Evolutionary conservation across 2,329 filamentous ascomycete genomes (phyloP), one percentile per base, ranked within the genome.

Genomic region (Colletotrichum graminicola): DNA sequence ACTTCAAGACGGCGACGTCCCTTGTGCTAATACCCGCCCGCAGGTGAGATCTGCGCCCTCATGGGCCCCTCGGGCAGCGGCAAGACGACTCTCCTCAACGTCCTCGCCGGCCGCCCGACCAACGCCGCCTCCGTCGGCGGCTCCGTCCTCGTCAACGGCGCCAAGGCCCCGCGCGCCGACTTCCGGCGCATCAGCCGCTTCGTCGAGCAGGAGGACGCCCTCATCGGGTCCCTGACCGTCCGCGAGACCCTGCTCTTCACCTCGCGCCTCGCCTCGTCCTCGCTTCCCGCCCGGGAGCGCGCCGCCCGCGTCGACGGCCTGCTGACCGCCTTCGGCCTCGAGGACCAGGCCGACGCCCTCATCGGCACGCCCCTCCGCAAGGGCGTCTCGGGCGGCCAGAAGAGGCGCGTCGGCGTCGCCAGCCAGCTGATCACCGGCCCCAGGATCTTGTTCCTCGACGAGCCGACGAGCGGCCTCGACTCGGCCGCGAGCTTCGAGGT

Each of bases 151-250:
- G 85, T 93, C 74, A 94, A 96, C 79, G 92, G 92, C 39, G 78
- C 77, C 2, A 76, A 81, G 5, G 81, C 90, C 4, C 85, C 89
- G 1, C 80, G 84, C 10, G 79, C 84, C 10, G 83, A 83, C 0
- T 92, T 95, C 75, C 88, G 89, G 23, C 85, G 88, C 59, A 85
- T 95, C 61, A 92, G 89, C 66, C 90, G 90, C 57, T 97, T 94
- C 77, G 94, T 97, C 29, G 94, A 97, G 82, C 94, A 97, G 79
- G 93, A 97, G 74, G 94, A 97, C 83, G 91, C 93, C 1, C 85
- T 97, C 16, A 92, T 95, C 62, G 94, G 94, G 5, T 92, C 92
- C 0, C 84, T 97, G 74, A 97, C 94, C 0, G 93, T 95, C 11
- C 85, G 88, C 36, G 94, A 97, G 83, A 97, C 94, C 0, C 82